Evolutionary conservation across 495 filamentous ascomycete species (phyloP).

Genomic region (Collariella sp.): DNA sequence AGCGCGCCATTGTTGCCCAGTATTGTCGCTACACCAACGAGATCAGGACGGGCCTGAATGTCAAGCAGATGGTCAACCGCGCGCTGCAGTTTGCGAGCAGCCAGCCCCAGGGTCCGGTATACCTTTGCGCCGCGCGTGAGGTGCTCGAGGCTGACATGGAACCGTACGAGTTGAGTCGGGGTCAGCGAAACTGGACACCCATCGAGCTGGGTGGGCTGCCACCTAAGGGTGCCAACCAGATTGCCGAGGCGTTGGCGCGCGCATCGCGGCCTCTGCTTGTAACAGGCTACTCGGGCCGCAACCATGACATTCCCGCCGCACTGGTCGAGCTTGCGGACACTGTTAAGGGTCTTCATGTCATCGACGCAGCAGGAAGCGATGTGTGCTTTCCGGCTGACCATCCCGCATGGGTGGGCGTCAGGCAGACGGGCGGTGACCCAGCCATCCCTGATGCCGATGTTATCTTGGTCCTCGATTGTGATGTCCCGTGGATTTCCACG

Average conservation of each 20-base stretch:
- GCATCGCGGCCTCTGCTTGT: constrained; percentile 73
- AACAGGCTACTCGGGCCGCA: constrained; percentile 75
- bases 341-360: constrained; percentile 69
- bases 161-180: constrained; percentile 67
- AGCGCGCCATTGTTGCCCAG: constrained; percentile 82
- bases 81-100: constrained; percentile 79
- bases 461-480: constrained; percentile 81
- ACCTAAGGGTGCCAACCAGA: constrained; percentile 51
- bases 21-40: constrained; percentile 92
- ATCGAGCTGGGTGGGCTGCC: constrained; percentile 71
- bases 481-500: constrained; percentile 59
- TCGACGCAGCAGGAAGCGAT: constrained; percentile 86
- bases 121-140: constrained; percentile 76
- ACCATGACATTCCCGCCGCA: constrained; percentile 55
- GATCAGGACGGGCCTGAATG: constrained; percentile 83
- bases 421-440: constrained; percentile 64
- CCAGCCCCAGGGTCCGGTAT: constrained; percentile 78
- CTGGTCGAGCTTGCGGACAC: constrained; percentile 71
- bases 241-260: constrained; percentile 59
- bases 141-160: constrained; percentile 88
- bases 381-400: constrained; percentile 93
- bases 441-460: constrained; percentile 65
- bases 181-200: constrained; percentile 53
- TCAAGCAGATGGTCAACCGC: constrained; percentile 92
- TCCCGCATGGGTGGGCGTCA: constrained; percentile 57